Base-by-base conservation (phyloP, 768 basidiomycete genomes). In the Cyathus striatus region DNA sequence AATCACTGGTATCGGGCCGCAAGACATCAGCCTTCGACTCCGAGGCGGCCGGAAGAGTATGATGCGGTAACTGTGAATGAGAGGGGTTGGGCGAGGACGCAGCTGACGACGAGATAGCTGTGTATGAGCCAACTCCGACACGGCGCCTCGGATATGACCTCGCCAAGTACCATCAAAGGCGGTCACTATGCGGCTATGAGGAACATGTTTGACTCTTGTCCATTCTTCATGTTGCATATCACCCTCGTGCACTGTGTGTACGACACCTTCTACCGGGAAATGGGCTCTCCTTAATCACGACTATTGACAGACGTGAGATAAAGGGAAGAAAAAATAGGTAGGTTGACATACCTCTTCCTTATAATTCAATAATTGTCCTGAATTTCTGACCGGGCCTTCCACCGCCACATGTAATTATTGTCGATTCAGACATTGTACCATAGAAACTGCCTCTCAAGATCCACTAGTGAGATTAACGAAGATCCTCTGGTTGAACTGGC, bases 381-480 rank as follows among this genome's bases (percentile, higher is more conserved):
- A 88, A 81, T 56, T 75, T 78, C 48, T 75, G 66, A 25, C 72
- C 75, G 10, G 72, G 70, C 45, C 74, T 76, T 2, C 81, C 81
- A 4, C 88, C 86, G 16, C 72, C 72, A 60, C 90, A 92, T 24
- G 90, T 92, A 52, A 95, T 79, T 40, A 87, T 78, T 5, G 81
- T 84, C 34, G 81, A 78, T 44, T 92, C 90, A 32, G 75, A 67
- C 35, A 96, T 78, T 0, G 92, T 96, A 36, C 90, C 79, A 55
- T 97, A 99, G 63, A 94, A 93, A 54, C 79, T 84, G 0, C 93
- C 95, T 43, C 92, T 77, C 37, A 99, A 64, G 24, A 99, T 79
- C 5, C 90, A 20, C 83, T 83, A 0, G 75, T 85, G 38, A 98
- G 70, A 18, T 76, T 70, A 51, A 98, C 69, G 59, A 83, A 96